Evolutionary conservation across 306 rosid species (phyloP).

Genomic region (Prunus mume): DNA sequence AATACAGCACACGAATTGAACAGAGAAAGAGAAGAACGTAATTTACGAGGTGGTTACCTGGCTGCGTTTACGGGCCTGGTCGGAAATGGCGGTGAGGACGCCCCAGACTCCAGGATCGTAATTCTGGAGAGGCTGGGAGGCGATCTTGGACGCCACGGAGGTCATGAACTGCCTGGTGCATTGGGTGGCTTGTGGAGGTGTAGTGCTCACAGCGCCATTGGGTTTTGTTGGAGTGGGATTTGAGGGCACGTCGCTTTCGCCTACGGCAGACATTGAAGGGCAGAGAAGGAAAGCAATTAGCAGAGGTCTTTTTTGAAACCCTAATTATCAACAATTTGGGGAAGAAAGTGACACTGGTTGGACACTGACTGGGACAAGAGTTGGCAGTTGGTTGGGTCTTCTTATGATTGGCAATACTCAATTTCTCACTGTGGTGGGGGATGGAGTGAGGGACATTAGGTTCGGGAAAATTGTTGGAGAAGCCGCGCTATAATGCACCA

Average conservation of each 20-base stretch:
- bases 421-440: too few relatives aligned
- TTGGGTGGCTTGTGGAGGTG: conserved; percentile 1
- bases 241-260: conserved; percentile 20
- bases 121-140: conserved; percentile 68
- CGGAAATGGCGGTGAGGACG: conserved; percentile 88
- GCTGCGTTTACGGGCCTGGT: conserved; percentile 71
- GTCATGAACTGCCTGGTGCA: conserved; percentile 47
- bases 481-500: too few relatives aligned
- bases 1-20: not conserved
- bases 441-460: too few relatives aligned
- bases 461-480: too few relatives aligned
- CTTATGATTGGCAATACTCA: not conserved
- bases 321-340: conserved; percentile 27
- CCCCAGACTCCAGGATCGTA: conserved; percentile 79
- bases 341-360: not conserved
- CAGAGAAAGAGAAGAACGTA: not conserved
- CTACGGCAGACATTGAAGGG: conserved; percentile 33
- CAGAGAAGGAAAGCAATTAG: conserved; percentile 19
- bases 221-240: not conserved
- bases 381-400: not conserved
- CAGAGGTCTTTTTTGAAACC: conserved; percentile 51
- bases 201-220: not conserved
- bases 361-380: not conserved
- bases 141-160: conserved; percentile 63
- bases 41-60: conserved; percentile 40